Conservation (phyloP, 208 protist species). For the Crithidia acanthocephali region DNA sequence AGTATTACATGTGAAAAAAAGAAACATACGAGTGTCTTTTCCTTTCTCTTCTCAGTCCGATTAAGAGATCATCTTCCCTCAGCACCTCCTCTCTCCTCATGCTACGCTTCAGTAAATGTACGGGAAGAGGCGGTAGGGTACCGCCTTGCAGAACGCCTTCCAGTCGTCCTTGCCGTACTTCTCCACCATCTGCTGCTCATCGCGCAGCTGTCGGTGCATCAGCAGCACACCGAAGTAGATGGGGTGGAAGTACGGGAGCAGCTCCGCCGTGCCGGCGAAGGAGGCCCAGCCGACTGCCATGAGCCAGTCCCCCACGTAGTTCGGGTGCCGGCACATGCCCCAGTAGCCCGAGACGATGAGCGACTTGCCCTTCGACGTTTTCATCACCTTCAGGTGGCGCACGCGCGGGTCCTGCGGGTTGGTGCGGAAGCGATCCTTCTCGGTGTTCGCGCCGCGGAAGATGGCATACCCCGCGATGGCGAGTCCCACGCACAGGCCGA, state of each 20-base stretch:
- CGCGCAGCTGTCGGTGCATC: constrained; percentile 93
- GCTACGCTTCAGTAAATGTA: constrained; percentile 67
- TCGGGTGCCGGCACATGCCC: constrained; percentile 96
- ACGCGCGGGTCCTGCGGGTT: constrained; percentile 74
- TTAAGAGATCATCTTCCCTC: neutral
- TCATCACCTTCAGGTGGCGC: constrained; percentile 75
- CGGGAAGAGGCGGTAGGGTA: constrained; percentile 92
- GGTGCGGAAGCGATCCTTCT: constrained; percentile 87
- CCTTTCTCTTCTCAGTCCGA: too few relatives aligned
- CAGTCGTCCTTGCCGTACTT: constrained; percentile 95
- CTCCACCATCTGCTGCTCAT: constrained; percentile 89
- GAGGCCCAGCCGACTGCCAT: constrained; percentile 78
- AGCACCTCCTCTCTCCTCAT: neutral
- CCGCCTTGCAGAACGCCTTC: constrained; percentile 90
- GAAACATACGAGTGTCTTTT: too few relatives aligned
- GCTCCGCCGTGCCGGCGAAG: constrained; percentile 58
- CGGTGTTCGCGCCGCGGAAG: constrained; percentile 85
- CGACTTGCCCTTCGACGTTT: constrained; percentile 78
- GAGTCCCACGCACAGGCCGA: constrained; percentile 48
- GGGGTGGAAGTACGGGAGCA: constrained; percentile 94
- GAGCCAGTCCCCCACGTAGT: constrained; percentile 97
- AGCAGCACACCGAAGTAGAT: constrained; percentile 95
- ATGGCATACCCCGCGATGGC: constrained; percentile 72
- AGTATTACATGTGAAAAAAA: too few relatives aligned
- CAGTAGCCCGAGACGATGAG: constrained; percentile 96